These are phyloP conservation scores for Flaveria sonorensis DNA, from an alignment of 129 eudicot genomes.

Conservation along the genomic window DNA sequence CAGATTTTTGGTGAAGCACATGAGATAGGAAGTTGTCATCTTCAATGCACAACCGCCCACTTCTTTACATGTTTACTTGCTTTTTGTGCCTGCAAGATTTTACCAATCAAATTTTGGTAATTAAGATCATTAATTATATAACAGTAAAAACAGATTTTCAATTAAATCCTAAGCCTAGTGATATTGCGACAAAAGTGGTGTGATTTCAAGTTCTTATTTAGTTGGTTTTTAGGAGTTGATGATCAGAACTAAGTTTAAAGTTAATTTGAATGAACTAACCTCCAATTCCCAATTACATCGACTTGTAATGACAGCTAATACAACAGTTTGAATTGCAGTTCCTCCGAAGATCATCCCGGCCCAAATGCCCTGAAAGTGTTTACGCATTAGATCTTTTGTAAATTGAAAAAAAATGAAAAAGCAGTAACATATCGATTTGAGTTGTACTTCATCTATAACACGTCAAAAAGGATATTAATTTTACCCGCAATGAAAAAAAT, in stretches of 20 bases:
- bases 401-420: background rate
- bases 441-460: background rate
- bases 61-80: slow-evolving; percentile 45
- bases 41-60: slow-evolving; percentile 42
- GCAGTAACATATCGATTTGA: background rate
- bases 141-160: background rate
- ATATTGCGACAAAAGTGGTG: too few species aligned
- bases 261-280: slow-evolving; percentile 41
- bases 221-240: too few species aligned
- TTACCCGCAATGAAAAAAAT: background rate
- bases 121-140: background rate
- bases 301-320: slow-evolving; percentile 58
- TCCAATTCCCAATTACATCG: slow-evolving; percentile 90
- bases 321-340: slow-evolving; percentile 75
- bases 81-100: slow-evolving; percentile 38
- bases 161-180: too few species aligned
- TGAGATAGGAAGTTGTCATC: slow-evolving; percentile 26
- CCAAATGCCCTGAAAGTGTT: slow-evolving; percentile 67
- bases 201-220: too few species aligned
- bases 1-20: slow-evolving; percentile 18
- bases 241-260: background rate
- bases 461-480: background rate
- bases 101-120: slow-evolving; percentile 3
- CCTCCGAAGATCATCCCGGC: slow-evolving; percentile 99
- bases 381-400: background rate